phyloP scores from a whole-genome alignment of 306 rosid genomes.

The Trifolium dubium region DNA sequence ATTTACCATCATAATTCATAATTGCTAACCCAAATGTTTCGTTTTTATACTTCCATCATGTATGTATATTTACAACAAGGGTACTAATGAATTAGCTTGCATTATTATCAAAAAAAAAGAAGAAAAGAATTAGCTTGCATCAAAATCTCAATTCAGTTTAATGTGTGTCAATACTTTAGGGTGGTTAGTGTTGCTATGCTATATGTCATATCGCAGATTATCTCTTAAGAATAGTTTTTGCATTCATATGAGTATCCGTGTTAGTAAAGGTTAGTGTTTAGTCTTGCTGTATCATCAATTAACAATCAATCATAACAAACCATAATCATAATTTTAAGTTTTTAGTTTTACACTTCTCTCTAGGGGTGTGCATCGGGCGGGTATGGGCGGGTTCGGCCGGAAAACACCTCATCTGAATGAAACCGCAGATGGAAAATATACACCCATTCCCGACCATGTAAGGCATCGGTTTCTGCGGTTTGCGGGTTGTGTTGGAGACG shows the following conservation, averaged over 20 bases:
- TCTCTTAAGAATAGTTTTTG: neutral
- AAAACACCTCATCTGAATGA: no score
- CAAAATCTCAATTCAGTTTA: constrained; percentile 1
- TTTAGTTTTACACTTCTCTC: neutral
- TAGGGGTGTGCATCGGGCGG: no score
- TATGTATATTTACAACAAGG: neutral
- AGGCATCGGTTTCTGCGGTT: no score
- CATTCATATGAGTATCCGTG: neutral
- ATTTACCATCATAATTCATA: neutral
- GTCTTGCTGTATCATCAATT: neutral
- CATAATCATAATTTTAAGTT: neutral
- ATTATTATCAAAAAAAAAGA: neutral
- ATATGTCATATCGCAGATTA: neutral
- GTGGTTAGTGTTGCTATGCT: neutral
- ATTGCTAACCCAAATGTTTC: constrained; percentile 3
- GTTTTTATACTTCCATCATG: neutral
- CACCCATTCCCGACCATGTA: no score
- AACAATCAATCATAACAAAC: constrained; percentile 6
- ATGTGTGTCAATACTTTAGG: neutral
- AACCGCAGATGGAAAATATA: no score
- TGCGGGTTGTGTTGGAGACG: no score
- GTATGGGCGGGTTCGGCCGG: no score
- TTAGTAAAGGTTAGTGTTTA: neutral
- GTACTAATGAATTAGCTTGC: neutral
- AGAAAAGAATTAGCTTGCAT: neutral